Evolutionary conservation across 1,284 basidiomycete species (phyloP), one percentile per base, ranked within the genome.

Genomic region (Fomes fomentarius): DNA sequence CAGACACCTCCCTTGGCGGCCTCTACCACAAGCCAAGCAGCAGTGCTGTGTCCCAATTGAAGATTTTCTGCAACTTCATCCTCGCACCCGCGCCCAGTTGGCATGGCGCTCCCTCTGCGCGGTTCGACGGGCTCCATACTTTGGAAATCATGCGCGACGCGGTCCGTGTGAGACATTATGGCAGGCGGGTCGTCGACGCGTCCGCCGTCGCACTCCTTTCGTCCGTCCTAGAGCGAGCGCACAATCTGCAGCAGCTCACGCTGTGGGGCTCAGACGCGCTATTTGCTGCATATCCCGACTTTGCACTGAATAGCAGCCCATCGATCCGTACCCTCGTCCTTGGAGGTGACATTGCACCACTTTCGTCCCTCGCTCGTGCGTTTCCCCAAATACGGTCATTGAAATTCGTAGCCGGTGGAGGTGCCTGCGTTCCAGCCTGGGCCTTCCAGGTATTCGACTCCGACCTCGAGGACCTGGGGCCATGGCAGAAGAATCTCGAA

Each of bases 221-320:
- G 6, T 30, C 48, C 9, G 55, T 61, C 12, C 31, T 63, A 4
- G 35, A 34, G 4, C 53, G 54, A 2, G 62, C 62, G 9, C 39
- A 38, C 19, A 53, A 52, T 33, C 57, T 63, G 11, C 59, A 58
- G 42, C 47, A 45, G 49, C 50, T 61, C 50, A 63, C 60, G 3
- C 46, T 63, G 14, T 63, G 62, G 62, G 62, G 60, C 28, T 50
- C 57, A 17, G 60, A 61, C 33, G 57, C 55, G 12, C 53, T 63
- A 37, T 59, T 63, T 47, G 43, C 51, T 12, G 62, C 57, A 9
- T 52, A 39, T 39, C 61, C 61, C 24, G 44, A 45, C 47, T 56
- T 63, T 26, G 55, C 40, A 19, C 26, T 48, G 14, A 41, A 44
- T 6, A 53, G 53, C 52, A 57, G 57, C 41, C 24, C 51, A 4